phyloP scores from a whole-genome alignment of 352 stramenopile genomes.

The Phytophthora nicotianae region DNA sequence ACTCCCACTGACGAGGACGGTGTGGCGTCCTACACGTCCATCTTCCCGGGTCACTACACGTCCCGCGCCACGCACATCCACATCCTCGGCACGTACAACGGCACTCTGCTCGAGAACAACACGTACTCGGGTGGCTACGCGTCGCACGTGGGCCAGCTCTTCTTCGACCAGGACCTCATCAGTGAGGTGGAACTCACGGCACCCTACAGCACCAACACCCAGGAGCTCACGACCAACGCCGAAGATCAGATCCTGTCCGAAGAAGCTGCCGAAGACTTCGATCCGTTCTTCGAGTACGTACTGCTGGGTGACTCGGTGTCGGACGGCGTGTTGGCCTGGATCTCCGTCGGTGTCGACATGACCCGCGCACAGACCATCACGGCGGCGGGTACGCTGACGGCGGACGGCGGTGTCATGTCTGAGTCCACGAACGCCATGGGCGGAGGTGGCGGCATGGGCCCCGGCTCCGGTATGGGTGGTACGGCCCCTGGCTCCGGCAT shows the following conservation, averaged over 20 bases:
- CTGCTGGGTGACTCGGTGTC: constrained; percentile 34
- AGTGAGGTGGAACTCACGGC: constrained; percentile 24
- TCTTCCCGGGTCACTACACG: constrained; percentile 34
- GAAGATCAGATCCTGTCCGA: constrained; percentile 37
- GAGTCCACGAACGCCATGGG: constrained; percentile 19
- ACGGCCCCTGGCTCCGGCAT: not conserved
- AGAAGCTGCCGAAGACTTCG: constrained; percentile 34
- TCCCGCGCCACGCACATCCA: constrained; percentile 31
- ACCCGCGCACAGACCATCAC: constrained; percentile 25
- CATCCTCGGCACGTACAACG: constrained; percentile 31
- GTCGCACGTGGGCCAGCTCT: constrained; percentile 26
- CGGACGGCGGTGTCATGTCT: constrained; percentile 22
- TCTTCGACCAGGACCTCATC: constrained; percentile 39
- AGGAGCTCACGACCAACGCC: constrained; percentile 32
- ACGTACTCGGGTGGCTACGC: constrained; percentile 28
- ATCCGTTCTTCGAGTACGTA: constrained; percentile 44
- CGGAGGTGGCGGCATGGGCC: not conserved
- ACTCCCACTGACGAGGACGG: constrained; percentile 22
- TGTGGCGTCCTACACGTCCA: constrained; percentile 24
- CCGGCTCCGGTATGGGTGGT: constrained; percentile 1
- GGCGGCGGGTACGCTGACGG: constrained; percentile 15
- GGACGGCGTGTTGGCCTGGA: constrained; percentile 45
- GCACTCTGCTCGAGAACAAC: constrained; percentile 31
- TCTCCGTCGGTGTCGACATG: constrained; percentile 44
- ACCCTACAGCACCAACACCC: constrained; percentile 34